phyloP scores from a whole-genome alignment of 2,329 filamentous ascomycete species.

The Aspergillus texensis region DNA sequence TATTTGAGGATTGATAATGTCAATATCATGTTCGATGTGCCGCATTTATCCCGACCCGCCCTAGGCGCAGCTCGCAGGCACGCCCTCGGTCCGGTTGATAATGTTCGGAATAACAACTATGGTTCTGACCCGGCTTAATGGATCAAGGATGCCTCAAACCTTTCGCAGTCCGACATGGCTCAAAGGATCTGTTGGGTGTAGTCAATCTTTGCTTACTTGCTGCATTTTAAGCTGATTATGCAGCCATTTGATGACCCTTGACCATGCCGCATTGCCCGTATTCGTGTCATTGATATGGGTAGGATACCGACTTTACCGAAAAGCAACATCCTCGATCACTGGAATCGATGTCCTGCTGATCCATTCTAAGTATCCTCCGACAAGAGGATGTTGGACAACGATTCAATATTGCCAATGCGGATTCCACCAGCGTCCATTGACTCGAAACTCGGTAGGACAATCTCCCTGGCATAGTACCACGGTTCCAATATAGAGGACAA shows the following conservation, averaged over 20 bases:
- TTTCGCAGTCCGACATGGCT: slow-evolving; percentile 3
- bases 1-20: neutral
- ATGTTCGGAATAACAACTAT: slow-evolving; percentile 15
- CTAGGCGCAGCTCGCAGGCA: slow-evolving; percentile 18
- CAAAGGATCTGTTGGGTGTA: slow-evolving; percentile 5
- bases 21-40: neutral
- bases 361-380: slow-evolving; percentile 7
- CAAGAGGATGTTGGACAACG: slow-evolving; percentile 6
- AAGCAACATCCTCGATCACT: slow-evolving; percentile 6
- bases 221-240: slow-evolving; percentile 17
- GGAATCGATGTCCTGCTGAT: slow-evolving; percentile 12
- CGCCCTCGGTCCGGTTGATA: slow-evolving; percentile 19
- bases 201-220: slow-evolving; percentile 3
- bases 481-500: slow-evolving; percentile 9
- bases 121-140: slow-evolving; percentile 17
- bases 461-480: slow-evolving; percentile 15
- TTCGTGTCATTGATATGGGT: slow-evolving; percentile 20
- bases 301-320: slow-evolving; percentile 12
- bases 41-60: slow-evolving; percentile 6
- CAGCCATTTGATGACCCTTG: slow-evolving; percentile 15
- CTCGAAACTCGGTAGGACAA: slow-evolving; percentile 23
- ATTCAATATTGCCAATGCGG: slow-evolving; percentile 17
- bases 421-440: slow-evolving; percentile 14
- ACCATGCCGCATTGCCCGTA: slow-evolving; percentile 15
- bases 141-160: slow-evolving; percentile 9